Evolutionary conservation across 768 basidiomycete genomes (phyloP), one percentile per base, ranked within the genome.

Genomic region (Lactarius akahatsu): DNA sequence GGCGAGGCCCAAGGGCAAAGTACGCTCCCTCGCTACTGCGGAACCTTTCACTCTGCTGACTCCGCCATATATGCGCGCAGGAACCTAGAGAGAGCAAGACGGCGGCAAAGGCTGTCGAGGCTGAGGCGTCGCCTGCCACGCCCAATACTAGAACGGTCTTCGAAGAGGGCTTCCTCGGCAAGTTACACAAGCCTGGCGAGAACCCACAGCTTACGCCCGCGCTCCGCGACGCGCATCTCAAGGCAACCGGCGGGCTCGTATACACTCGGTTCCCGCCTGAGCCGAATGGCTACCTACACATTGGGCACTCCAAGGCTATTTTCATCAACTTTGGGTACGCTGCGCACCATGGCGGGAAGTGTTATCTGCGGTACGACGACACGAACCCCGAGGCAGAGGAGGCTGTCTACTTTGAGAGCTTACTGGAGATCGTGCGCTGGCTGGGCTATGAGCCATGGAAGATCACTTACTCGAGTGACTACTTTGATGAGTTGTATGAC

Each of bases 311-410:
- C 59, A 99, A 99, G 75, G 96, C 97, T 3, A 98, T 99, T 73
- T 96, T 97, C 72, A 88, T 98, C 68, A 92, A 96, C 77, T 99
- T 98, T 76, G 97, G 97, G n/a, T 99, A 94, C 74, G 97, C 97
- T 40, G 94, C 94, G 16, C 87, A 95, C 76, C 83, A 97, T 74
- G 86, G 86, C n/a, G 97, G 97, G 43, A 87, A 90, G 72, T 92
- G 92, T 69, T 98, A 97, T 76, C 82, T 99, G 52, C 87, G 97
- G 63, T 99, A 92, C 73, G 97, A 99, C 74, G 97, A 99, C 76
- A 99, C 97, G 38, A 99, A 99, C 76, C 97, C 97, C 0, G 95
- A 97, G 78, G 94, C 94, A 65, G 97, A 99, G 76, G 97, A 99
- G 79, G 94, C 86, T 41, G 82, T 86, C 70, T 99, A 97, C 77